Percentiles rank a stretch among this genome's conserved stretches.
Evolutionary conservation across 805 yeast species (phyloP).

Genomic region (Pichia kluyveri): DNA sequence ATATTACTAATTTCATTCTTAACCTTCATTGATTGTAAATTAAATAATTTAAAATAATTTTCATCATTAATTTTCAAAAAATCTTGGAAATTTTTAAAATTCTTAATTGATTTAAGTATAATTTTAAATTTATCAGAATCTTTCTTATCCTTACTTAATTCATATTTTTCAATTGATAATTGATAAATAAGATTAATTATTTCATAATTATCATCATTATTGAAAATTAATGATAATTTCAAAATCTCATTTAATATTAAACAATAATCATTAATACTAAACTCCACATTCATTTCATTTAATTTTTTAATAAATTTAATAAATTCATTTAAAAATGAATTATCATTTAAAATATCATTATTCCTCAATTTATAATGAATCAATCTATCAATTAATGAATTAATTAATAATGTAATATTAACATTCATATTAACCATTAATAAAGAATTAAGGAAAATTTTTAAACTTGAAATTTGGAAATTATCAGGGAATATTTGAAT

Average conservation of each 20-base stretch:
- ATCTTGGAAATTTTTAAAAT: slow-evolving; percentile 28
- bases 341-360: slow-evolving; percentile 15
- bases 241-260: slow-evolving; percentile 58
- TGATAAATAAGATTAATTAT: slow-evolving; percentile 56
- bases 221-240: slow-evolving; percentile 50
- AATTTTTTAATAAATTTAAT: slow-evolving; percentile 56
- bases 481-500: slow-evolving; percentile 94
- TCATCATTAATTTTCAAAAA: slow-evolving; percentile 32
- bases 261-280: slow-evolving; percentile 60
- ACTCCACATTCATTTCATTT: slow-evolving; percentile 48
- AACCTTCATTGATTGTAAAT: slow-evolving; percentile 39
- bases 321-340: slow-evolving; percentile 48
- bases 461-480: slow-evolving; percentile 72
- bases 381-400: slow-evolving; percentile 65
- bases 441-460: slow-evolving; percentile 55
- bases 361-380: slow-evolving; percentile 42
- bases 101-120: slow-evolving; percentile 39
- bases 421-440: slow-evolving; percentile 61
- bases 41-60: slow-evolving; percentile 45
- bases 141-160: slow-evolving; percentile 20
- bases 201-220: slow-evolving; percentile 19
- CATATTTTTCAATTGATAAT: slow-evolving; percentile 36
- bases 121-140: slow-evolving; percentile 6
- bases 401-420: slow-evolving; percentile 54
- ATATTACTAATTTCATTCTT: slow-evolving; percentile 52